Evolutionary conservation across 1,284 basidiomycete species (phyloP), one percentile per base, ranked within the genome.

Genomic region (Irpex rosettiformis): DNA sequence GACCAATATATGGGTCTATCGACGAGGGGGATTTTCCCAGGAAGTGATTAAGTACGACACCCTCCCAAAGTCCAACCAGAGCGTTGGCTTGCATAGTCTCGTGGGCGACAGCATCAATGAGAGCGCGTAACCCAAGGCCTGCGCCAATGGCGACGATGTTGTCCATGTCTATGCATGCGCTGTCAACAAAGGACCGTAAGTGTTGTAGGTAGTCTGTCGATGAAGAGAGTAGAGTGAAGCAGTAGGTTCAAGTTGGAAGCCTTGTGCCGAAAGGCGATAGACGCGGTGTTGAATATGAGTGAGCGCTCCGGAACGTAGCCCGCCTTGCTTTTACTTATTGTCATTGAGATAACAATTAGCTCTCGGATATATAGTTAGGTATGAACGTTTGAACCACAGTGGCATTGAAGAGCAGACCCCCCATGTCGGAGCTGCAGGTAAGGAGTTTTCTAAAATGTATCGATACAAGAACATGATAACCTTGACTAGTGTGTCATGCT

Each of bases 1-100:
- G 81, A 18, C 80, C 84, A 54, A 90, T 70, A 70, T 85, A 88
- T 7, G 88, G 86, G 69, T 88, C 85, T 52, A 75, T 73, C 2
- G 83, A 81, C 55, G 70, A 71, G 18, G 85, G 85, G 66, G 78
- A 78, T 68, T 86, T 87, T 61, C 79, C 78, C 61, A 86, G 69
- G 69, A 89, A 89, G 66, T 89, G 88, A 52, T 83, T 81, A 56
- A 88, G 77, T 45, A 89, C 81, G 22, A 88, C 79, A 48, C 88
- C 88, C 71, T 90, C 88, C 87, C 88, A 90, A 22, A 90, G 71
- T 13, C 88, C 88, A 55, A 90, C 75, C 60, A 90, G 77, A 60
- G 75, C 69, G 54, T 80, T 64, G 56, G 71, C 70, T 60, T 72
- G 64, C 21, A 37, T n/a, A 53, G 83, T 80, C 61, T 82, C 74